Evolutionary conservation across 352 stramenopile genomes (phyloP), one percentile per base, ranked within the genome.

Genomic region (Phytopythium sindhum): DNA sequence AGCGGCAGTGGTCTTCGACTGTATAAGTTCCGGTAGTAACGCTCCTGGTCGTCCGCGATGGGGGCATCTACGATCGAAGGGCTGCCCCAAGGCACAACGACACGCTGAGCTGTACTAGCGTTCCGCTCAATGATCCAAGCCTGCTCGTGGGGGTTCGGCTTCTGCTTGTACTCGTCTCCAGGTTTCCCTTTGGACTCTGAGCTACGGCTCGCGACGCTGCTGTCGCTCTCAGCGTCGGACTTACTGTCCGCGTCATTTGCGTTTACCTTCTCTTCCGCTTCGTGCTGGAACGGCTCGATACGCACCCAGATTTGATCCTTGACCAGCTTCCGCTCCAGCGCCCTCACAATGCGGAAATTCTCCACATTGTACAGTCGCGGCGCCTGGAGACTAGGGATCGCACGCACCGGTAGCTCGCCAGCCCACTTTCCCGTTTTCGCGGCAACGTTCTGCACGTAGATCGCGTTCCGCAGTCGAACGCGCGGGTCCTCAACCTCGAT

Each of bases 111-210:
- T 33, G 81, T 86, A 42, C 90, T 88, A 7, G 78, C 81, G 66
- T 93, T 89, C 29, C 81, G 81, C 57, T 93, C 84, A 37, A 93
- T 83, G 23, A 93, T 73, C 84, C 84, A 93, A 12, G 79, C 81
- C 24, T 68, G 53, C 41, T 70, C 56, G 10, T 71, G 59, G 8
- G 71, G 53, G 59, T 72, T 75, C n/a, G 53, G 3, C 31, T 58
- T 31, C 23, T 37, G 51, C 24, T 61, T 57, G 29, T 41, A 21
- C n/a, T 61, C 28, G 35, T 33, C 54, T 5, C 9, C 35, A 12
- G 54, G 33, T 11, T 51, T 60, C 9, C 37, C 55, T 39, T 61
- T 51, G 24, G 37, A 10, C 55, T 61, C 55, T 4, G 54, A 60
- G 19, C 39, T 50, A 23, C 37, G 54, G 39, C 54, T 60, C 6